phyloP scores from a whole-genome alignment of 495 filamentous ascomycete genomes.

The Delitschia confertaspora region DNA sequence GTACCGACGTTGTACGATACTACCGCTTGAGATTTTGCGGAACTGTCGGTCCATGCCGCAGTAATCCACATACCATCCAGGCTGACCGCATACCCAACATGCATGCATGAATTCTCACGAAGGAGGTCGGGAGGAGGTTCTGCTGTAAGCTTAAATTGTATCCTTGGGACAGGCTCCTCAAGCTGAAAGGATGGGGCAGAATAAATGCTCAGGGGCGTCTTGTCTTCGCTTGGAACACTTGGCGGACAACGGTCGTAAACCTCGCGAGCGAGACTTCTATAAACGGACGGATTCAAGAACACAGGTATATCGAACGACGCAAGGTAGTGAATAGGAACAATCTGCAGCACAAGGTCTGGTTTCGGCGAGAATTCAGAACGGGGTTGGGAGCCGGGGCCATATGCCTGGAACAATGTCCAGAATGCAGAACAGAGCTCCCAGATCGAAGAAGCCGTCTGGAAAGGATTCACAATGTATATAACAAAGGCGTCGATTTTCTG shows the following conservation, averaged over 20 bases:
- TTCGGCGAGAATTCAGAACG: constrained; percentile 35
- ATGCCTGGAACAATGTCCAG: constrained; percentile 62
- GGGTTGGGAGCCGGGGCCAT: constrained; percentile 41
- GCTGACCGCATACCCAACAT: constrained; percentile 78
- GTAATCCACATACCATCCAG: constrained; percentile 79
- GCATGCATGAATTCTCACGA: constrained; percentile 75
- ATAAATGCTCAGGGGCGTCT: constrained; percentile 33
- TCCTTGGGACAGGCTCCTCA: constrained; percentile 61
- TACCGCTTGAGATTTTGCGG: constrained; percentile 63
- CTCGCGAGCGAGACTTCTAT: constrained; percentile 64
- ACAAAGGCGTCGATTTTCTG: constrained; percentile 46
- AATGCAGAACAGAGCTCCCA: constrained; percentile 74
- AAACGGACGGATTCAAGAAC: constrained; percentile 57
- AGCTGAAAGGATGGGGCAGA: constrained; percentile 68
- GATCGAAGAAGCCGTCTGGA: constrained; percentile 52
- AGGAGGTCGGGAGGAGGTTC: constrained; percentile 62
- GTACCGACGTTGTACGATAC: constrained; percentile 66
- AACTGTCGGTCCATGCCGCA: constrained; percentile 85
- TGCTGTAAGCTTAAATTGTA: constrained; percentile 68
- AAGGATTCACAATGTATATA: constrained; percentile 78
- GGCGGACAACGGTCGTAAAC: constrained; percentile 76
- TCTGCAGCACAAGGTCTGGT: constrained; percentile 67
- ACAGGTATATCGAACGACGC: constrained; percentile 56
- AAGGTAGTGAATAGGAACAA: constrained; percentile 66
- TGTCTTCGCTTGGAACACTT: constrained; percentile 33